Conservation (phyloP, 2,329 filamentous ascomycete species). For the Periconia sp. region DNA sequence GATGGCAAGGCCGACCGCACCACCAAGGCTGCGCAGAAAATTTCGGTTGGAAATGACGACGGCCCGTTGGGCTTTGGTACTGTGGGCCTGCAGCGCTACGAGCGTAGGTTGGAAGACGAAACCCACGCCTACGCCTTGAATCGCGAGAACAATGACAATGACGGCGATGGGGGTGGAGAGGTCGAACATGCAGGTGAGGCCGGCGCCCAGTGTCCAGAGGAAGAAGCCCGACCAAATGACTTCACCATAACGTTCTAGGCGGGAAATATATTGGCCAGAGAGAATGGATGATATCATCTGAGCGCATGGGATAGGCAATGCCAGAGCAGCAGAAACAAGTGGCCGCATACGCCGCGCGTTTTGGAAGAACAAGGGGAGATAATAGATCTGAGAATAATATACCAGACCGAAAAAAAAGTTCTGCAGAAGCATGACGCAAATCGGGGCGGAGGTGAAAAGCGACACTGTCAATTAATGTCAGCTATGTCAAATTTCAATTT, state of each 20-base stretch:
- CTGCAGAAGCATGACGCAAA: conserved; percentile 59
- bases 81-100: conserved; percentile 57
- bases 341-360: neutral
- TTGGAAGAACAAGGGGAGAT: neutral
- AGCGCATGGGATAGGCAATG: conserved; percentile 52
- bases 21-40: conserved; percentile 63
- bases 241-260: conserved; percentile 59
- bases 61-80: conserved; percentile 58
- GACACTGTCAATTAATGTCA: conserved; percentile 38
- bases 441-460: conserved; percentile 57
- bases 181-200: conserved; percentile 55
- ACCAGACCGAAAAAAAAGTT: neutral
- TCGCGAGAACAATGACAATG: conserved; percentile 56
- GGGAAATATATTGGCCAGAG: conserved; percentile 61
- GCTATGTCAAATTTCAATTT: conserved; percentile 46
- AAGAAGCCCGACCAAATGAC: conserved; percentile 56
- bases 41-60: conserved; percentile 65
- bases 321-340: neutral
- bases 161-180: conserved; percentile 45
- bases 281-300: conserved; percentile 52
- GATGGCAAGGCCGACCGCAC: conserved; percentile 60
- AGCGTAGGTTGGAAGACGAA: conserved; percentile 56
- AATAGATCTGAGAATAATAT: neutral
- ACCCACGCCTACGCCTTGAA: conserved; percentile 52
- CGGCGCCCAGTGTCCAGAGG: conserved; percentile 55